Base-by-base conservation (phyloP, 1,284 basidiomycete species). In the Austroboletus novae-zelandiae region DNA sequence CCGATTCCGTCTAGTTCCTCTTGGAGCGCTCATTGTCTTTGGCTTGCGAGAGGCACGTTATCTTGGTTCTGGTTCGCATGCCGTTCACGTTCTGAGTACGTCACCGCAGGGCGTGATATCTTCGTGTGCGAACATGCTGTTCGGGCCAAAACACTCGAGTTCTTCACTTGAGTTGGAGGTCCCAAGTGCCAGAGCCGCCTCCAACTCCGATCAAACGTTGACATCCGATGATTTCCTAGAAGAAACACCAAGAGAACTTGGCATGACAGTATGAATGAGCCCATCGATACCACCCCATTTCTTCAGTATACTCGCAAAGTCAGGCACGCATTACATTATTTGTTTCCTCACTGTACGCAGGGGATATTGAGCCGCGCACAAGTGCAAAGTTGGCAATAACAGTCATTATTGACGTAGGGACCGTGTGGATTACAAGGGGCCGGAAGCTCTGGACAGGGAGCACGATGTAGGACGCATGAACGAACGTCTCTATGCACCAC, bases 401-500 rank as follows among this genome's bases (percentile, higher is more conserved):
- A 32, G 41, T 31, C 41, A 40, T 48, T 25, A 42, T 52, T 49
- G 30, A 44, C 30, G 45, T 44, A 57, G 30, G 31, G 41, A 56
- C 50, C 36, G 60, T 46, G 31, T 47, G 55, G 31, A 17, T 18
- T 56, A 65, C 61, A 63, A 45, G 41, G 43, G 54, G 43, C 45
- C 43, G 47, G 40, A 29, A 25, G 31, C 44, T 45, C 47, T 40
- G 37, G 43, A 48, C 15, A 50, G 20, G 44, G 29, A 20, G 42
- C 44, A 48, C 31, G 30, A 54, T 40, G 50, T 32, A 30, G 37
- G 46, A 49, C 9, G 41, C 42, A 46, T 25, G 23, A 48, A 50
- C 43, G 53, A 51, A 4, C 2, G 2, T 23, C 20, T 23, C 67
- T 76, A 89, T 74, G 86, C 86, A 47, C 85, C 86, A 68, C 86